Conservation (phyloP, 2,329 filamentous ascomycete genomes). For the Colletotrichum spinosum region DNA sequence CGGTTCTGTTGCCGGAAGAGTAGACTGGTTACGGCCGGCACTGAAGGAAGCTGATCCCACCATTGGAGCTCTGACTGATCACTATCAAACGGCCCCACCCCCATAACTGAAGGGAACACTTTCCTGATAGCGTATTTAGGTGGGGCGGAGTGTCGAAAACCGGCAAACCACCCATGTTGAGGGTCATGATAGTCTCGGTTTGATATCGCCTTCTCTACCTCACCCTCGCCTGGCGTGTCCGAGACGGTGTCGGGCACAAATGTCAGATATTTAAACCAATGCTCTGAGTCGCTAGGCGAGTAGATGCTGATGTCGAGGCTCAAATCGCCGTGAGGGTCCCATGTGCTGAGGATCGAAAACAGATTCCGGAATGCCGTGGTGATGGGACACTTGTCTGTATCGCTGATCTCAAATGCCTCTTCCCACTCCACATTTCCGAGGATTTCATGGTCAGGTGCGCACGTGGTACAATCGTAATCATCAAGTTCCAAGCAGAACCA, state of each 20-base stretch:
- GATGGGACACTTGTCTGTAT: slow-evolving; percentile 37
- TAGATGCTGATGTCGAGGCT: slow-evolving; percentile 47
- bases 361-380: slow-evolving; percentile 39
- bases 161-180: slow-evolving; percentile 41
- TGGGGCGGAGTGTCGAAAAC: slow-evolving; percentile 37
- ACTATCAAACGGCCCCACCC: slow-evolving; percentile 39
- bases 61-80: slow-evolving; percentile 40
- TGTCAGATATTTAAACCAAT: slow-evolving; percentile 46
- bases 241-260: slow-evolving; percentile 41
- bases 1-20: slow-evolving; percentile 48
- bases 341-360: slow-evolving; percentile 45
- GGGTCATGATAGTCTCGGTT: slow-evolving; percentile 28
- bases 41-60: slow-evolving; percentile 43
- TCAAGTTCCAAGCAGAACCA: slow-evolving; percentile 47
- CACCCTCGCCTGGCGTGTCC: not conserved
- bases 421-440: slow-evolving; percentile 1
- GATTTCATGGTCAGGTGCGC: slow-evolving; percentile 22
- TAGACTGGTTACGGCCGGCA: slow-evolving; percentile 44
- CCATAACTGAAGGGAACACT: slow-evolving; percentile 41
- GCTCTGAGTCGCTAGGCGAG: slow-evolving; percentile 45
- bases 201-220: not conserved
- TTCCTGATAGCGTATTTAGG: slow-evolving; percentile 35
- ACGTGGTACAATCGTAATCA: slow-evolving; percentile 43
- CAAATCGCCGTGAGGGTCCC: slow-evolving; percentile 42
- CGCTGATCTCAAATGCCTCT: slow-evolving; percentile 28